phyloP scores from a whole-genome alignment of 805 yeast species.

The Sungouiella blattae region DNA sequence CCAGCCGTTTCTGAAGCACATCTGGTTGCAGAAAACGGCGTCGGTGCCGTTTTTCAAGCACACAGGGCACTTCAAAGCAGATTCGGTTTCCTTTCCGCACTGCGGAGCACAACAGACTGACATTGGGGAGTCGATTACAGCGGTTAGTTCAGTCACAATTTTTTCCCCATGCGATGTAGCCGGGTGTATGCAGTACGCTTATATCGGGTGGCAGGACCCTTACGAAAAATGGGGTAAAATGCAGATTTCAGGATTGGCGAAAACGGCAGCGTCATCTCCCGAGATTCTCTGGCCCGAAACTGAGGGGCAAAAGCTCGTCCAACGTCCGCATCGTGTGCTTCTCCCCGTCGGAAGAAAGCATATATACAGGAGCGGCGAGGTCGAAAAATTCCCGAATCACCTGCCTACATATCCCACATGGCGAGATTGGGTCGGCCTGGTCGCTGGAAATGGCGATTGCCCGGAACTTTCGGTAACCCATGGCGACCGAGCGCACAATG shows the following conservation, averaged over 20 bases:
- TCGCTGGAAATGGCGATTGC: slow-evolving; percentile 72
- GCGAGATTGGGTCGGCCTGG: slow-evolving; percentile 57
- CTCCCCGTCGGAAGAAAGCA: slow-evolving; percentile 60
- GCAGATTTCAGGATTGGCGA: too few relatives aligned
- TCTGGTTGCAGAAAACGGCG: slow-evolving; percentile 74
- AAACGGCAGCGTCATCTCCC: too few relatives aligned
- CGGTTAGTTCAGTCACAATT: too few relatives aligned
- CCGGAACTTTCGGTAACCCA: slow-evolving; percentile 41
- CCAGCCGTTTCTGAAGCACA: slow-evolving; percentile 75
- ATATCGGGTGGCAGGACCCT: background rate
- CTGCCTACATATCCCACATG: slow-evolving; percentile 95
- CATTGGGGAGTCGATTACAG: too few relatives aligned
- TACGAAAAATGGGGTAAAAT: background rate
- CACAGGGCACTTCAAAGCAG: slow-evolving; percentile 83
- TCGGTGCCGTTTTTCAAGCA: slow-evolving; percentile 71
- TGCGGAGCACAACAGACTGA: slow-evolving; percentile 66
- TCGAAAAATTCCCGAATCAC: slow-evolving; percentile 84
- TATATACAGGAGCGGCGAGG: slow-evolving; percentile 53
- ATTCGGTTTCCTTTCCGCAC: slow-evolving; percentile 79
- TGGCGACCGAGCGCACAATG: slow-evolving; percentile 29
- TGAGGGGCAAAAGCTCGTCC: slow-evolving; percentile 68
- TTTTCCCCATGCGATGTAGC: too few relatives aligned
- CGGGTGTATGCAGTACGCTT: too few relatives aligned
- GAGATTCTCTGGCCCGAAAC: slow-evolving; percentile 82
- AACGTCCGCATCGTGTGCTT: slow-evolving; percentile 43